Percentiles rank a stretch among this genome's conserved stretches.
Conservation (phyloP, 768 basidiomycete genomes). For the Dentipellis fragilis region DNA sequence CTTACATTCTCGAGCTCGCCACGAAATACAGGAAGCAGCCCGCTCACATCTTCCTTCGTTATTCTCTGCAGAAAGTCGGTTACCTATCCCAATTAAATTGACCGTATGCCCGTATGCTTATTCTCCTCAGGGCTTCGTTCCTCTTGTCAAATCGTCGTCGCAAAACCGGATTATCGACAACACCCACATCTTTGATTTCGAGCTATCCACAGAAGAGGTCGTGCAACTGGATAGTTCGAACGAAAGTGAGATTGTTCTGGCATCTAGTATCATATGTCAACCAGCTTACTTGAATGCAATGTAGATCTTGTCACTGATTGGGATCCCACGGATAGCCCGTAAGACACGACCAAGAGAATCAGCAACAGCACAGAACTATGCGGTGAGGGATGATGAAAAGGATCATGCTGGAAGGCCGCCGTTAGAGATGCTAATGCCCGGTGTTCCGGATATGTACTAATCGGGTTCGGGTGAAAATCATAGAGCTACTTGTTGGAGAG, state of each 20-base stretch:
- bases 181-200: slow-evolving; percentile 53
- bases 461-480: too few species aligned
- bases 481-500: too few species aligned
- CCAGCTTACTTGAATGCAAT: neutral
- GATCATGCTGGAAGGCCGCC: too few species aligned
- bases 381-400: too few species aligned
- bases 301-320: slow-evolving; percentile 34
- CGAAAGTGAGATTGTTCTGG: slow-evolving; percentile 30
- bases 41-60: slow-evolving; percentile 60
- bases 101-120: neutral
- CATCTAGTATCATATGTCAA: neutral
- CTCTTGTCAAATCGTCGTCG: slow-evolving; percentile 55
- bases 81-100: neutral
- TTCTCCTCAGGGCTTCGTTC: slow-evolving; percentile 38
- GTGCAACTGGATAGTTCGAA: slow-evolving; percentile 40
- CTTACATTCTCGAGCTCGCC: slow-evolving; percentile 35
- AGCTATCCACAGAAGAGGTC: slow-evolving; percentile 41
- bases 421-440: too few species aligned
- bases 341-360: neutral
- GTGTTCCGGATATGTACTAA: too few species aligned
- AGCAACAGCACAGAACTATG: too few species aligned
- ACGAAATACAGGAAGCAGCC: slow-evolving; percentile 45
- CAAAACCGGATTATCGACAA: slow-evolving; percentile 47
- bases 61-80: slow-evolving; percentile 65
- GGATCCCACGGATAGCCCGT: slow-evolving; percentile 27